Percentiles rank a stretch among this genome's conserved stretches.
These are phyloP conservation scores for Verticillium nubilum DNA, from an alignment of 2,329 filamentous ascomycete species.

Conservation along the genomic window DNA sequence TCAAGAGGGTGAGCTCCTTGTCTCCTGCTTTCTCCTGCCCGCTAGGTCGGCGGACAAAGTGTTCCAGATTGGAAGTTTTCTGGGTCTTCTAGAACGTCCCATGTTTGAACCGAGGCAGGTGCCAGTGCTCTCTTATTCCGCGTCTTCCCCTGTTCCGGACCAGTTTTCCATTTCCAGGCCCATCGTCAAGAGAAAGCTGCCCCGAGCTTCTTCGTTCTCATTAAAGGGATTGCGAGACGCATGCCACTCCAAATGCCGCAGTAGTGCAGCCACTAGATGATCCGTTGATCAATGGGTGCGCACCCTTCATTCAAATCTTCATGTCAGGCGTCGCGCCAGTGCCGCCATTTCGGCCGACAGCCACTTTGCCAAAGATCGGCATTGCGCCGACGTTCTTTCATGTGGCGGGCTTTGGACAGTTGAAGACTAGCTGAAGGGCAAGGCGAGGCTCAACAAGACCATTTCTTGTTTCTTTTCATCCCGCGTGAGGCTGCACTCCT, in stretches of 20 bases:
- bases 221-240: background rate
- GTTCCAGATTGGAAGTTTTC: background rate
- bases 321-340: background rate
- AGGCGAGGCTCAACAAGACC: background rate
- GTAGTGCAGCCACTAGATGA: background rate
- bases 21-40: background rate
- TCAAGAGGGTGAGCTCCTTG: background rate
- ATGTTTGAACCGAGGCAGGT: background rate
- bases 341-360: background rate
- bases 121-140: background rate
- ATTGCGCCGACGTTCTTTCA: background rate
- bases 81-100: background rate
- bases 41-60: background rate
- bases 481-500: background rate
- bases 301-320: background rate
- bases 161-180: background rate
- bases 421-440: background rate
- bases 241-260: background rate
- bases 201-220: background rate
- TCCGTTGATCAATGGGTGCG: background rate
- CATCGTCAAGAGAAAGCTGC: background rate
- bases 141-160: background rate
- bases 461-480: background rate
- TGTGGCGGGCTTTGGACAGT: background rate
- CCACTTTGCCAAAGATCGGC: background rate